These are phyloP conservation scores for Melaleuca quinquenervia DNA, from an alignment of 345 rosid genomes.

Conservation along the genomic window DNA sequence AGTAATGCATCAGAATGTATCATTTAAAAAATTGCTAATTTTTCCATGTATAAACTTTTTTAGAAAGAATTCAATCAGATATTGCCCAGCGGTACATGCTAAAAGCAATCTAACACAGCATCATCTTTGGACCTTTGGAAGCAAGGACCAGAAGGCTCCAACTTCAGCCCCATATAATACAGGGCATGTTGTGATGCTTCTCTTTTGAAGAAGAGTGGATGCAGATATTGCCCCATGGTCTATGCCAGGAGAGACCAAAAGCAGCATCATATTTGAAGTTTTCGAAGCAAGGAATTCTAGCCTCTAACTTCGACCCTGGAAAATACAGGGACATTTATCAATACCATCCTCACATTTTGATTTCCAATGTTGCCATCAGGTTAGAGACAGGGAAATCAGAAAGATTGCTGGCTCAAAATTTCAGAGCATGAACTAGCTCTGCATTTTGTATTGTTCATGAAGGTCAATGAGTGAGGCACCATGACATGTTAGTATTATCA, in stretches of 20 bases:
- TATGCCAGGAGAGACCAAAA: conserved; percentile 10
- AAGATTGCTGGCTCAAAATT: neutral
- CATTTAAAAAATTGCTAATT: neutral
- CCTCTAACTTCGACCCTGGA: conserved; percentile 42
- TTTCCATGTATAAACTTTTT: neutral
- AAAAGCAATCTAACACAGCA: neutral
- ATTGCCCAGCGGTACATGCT: neutral
- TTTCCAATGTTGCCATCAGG: neutral
- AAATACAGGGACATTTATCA: conserved; percentile 32
- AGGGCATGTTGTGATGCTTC: neutral
- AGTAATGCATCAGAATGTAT: neutral
- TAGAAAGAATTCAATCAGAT: neutral
- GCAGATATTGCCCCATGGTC: conserved; percentile 15
- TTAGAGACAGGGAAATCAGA: neutral
- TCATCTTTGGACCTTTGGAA: neutral
- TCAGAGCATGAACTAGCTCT: neutral
- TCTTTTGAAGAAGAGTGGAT: conserved; percentile 4
- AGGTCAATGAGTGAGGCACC: neutral
- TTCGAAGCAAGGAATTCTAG: conserved; percentile 24
- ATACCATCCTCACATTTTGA: conserved; percentile 9
- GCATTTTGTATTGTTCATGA: neutral
- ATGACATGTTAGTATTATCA: neutral
- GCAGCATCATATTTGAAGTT: conserved; percentile 27
- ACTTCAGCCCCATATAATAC: neutral
- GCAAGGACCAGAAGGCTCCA: neutral